Base-by-base conservation (phyloP, 2,329 filamentous ascomycete genomes). In the Scedosporium dehoogii region DNA sequence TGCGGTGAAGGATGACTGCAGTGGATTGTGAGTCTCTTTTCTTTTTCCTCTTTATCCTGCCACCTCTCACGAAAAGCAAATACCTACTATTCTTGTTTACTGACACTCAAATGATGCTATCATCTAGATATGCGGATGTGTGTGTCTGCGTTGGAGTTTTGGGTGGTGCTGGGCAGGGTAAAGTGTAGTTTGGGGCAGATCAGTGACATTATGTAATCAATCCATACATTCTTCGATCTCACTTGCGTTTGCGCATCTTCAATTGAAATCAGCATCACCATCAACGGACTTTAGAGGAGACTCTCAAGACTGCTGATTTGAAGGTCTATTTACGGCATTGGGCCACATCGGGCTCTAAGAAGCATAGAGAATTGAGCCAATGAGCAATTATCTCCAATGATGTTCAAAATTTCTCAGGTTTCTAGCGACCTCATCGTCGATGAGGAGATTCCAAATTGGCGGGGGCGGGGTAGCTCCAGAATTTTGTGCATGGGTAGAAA, bases 1-100 rank as follows among this genome's bases (percentile, higher is more conserved):
- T 12, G 65, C 59, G 14, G 65, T 67, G n/a, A 63, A 61, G 6
- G 62, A 21, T 23, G 62, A 62, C 41, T 66, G 65, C 33, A 25
- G 25, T 48, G 29, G 10, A 14, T 33, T 67, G 41, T 66, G 64
- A 44, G 42, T 44, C 12, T 27, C 25, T 27, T 27, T 27, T 27
- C 25, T 5, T 27, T 27, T 27, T 27, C 25, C 5, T 27, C 25
- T 5, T 5, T 27, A 27, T 27, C 25, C 25, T 5, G n/a, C 6
- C 42, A 44, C 42, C 42, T n/a, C 7, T 44, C 10, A 44, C 42
- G 7, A 12, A 12, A 3, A 44, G 42, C 42, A 27, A 27, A 27
- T 27, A 3, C 25, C 5, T 27, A 27, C 5, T 27, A 5, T 27
- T 3, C 25, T 27, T 27, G 25, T 27, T 3, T 27, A 27, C 25